Percentiles rank a stretch among this genome's conserved stretches.
Evolutionary conservation across 2,329 filamentous ascomycete species (phyloP).

Genomic region (Colletotrichum cereale): DNA sequence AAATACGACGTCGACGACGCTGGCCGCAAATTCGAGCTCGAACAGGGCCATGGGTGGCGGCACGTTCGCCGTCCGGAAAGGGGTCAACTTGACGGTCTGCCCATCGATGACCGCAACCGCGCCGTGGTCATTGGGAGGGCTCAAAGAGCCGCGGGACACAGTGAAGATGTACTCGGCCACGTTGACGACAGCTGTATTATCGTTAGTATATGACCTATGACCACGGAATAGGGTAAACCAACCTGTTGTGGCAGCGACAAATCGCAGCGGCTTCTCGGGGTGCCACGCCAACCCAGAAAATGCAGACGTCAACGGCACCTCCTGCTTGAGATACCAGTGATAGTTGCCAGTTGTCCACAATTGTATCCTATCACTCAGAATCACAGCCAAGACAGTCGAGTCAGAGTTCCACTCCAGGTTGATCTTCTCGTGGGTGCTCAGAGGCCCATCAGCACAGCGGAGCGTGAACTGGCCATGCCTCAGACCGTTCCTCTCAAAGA

Average conservation of each 20-base stretch:
- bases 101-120: conserved; percentile 89
- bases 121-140: conserved; percentile 81
- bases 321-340: conserved; percentile 97
- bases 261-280: conserved; percentile 81
- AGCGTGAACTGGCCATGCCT: conserved; percentile 96
- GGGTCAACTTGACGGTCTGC: conserved; percentile 82
- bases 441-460: conserved; percentile 70
- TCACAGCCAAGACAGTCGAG: conserved; percentile 90
- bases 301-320: conserved; percentile 66
- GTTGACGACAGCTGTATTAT: conserved; percentile 60
- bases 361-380: conserved; percentile 80
- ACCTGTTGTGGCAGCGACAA: conserved; percentile 69
- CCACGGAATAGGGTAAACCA: conserved; percentile 43
- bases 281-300: conserved; percentile 76
- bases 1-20: conserved; percentile 81
- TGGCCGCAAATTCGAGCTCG: conserved; percentile 73
- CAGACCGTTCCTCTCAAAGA: conserved; percentile 97
- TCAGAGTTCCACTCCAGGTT: conserved; percentile 89
- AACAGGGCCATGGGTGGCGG: conserved; percentile 94
- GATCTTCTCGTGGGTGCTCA: conserved; percentile 69
- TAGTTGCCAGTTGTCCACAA: conserved; percentile 98
- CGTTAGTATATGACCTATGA: conserved; percentile 31
- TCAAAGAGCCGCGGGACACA: conserved; percentile 76
- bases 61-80: conserved; percentile 84
- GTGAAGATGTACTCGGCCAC: conserved; percentile 77